These are phyloP conservation scores for Pythium insidiosum DNA, from an alignment of 352 stramenopile species.

Conservation along the genomic window DNA sequence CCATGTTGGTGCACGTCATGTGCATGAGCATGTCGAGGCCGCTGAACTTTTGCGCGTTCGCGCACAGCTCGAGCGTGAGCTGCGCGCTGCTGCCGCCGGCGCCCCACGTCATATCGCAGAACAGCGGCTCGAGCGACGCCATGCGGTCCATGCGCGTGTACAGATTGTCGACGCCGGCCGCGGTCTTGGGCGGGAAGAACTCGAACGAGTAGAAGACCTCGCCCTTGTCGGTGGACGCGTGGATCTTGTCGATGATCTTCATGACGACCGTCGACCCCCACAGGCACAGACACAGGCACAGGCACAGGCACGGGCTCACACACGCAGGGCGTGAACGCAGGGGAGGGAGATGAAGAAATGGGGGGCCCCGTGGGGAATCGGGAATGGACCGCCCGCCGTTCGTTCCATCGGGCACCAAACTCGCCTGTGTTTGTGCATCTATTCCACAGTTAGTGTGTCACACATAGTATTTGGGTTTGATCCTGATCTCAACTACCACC, in stretches of 20 bases:
- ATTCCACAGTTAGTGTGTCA: no score
- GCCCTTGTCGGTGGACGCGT: slow-evolving; percentile 30
- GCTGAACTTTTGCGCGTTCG: slow-evolving; percentile 89
- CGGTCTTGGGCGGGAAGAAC: slow-evolving; percentile 98
- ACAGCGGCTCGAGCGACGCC: slow-evolving; percentile 91
- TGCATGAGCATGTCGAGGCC: slow-evolving; percentile 93
- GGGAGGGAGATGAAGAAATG: no score
- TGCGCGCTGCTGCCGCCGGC: slow-evolving; percentile 95
- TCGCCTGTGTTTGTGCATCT: no score
- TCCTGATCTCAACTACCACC: no score
- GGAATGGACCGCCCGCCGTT: no score
- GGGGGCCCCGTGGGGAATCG: no score
- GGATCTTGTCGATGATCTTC: slow-evolving; percentile 87
- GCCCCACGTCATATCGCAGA: slow-evolving; percentile 99
- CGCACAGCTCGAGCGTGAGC: slow-evolving; percentile 93
- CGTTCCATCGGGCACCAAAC: no score
- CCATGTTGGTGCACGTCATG: slow-evolving; percentile 99
- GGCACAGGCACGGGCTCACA: no score
- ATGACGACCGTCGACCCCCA: no score
- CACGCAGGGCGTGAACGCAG: no score
- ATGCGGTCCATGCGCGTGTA: slow-evolving; percentile 96
- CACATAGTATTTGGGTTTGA: no score
- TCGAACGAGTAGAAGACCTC: slow-evolving; percentile 96
- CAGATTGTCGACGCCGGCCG: slow-evolving; percentile 95
- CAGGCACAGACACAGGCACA: no score